Conservation (phyloP, 2,329 filamentous ascomycete genomes). For the Xylariaceae sp. region DNA sequence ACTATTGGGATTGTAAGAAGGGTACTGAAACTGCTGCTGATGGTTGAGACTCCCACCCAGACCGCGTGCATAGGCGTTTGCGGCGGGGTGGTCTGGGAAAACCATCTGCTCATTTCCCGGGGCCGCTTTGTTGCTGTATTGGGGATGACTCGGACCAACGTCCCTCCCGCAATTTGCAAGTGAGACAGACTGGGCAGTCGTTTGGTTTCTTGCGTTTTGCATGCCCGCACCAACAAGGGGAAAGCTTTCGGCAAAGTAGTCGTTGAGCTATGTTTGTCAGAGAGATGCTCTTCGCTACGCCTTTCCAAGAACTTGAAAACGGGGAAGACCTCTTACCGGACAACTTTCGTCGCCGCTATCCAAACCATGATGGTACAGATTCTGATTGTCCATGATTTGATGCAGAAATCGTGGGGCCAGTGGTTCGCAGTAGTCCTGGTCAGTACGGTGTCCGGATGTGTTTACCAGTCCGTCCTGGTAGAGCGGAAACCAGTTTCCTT, state of each 20-base stretch:
- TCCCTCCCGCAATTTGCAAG: conserved; percentile 26
- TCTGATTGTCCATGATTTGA: conserved; percentile 24
- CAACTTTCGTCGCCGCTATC: conserved; percentile 27
- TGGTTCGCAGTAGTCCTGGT: conserved; percentile 9
- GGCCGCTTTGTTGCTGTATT: conserved; percentile 28
- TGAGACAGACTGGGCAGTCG: conserved; percentile 29
- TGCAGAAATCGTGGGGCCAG: conserved; percentile 22
- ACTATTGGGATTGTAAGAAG: conserved; percentile 17
- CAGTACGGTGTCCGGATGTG: conserved; percentile 7
- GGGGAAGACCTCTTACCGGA: conserved; percentile 21
- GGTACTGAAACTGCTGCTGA: conserved; percentile 20
- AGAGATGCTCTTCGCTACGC: background rate
- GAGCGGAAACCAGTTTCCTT: conserved; percentile 13
- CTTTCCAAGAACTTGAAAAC: background rate
- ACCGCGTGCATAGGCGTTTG: conserved; percentile 25
- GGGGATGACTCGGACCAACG: conserved; percentile 28
- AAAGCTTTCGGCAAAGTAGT: conserved; percentile 19
- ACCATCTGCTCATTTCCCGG: conserved; percentile 28
- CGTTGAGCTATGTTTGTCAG: conserved; percentile 25
- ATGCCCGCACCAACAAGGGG: conserved; percentile 18
- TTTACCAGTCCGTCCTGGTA: conserved; percentile 8
- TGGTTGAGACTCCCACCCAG: conserved; percentile 20
- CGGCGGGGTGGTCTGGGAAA: conserved; percentile 21
- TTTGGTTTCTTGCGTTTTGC: conserved; percentile 26
- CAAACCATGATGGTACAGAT: conserved; percentile 21